Evolutionary conservation across 2,329 filamentous ascomycete genomes (phyloP).

Genomic region (Dothidotthia symphoricarpi): DNA sequence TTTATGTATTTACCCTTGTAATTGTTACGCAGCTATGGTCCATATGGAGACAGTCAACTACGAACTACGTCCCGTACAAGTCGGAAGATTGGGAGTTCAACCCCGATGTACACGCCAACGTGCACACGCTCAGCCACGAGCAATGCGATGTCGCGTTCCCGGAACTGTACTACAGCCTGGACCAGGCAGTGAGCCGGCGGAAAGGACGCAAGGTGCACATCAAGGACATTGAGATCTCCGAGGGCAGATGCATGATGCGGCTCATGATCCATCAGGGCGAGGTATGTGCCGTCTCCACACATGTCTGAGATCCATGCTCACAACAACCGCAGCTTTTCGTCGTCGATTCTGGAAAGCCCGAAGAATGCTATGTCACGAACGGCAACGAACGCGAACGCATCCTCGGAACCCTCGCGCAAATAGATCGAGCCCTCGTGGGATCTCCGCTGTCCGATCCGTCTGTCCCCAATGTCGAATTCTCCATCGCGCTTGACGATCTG

Average conservation of each 20-base stretch:
- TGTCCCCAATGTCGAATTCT: constrained; percentile 35
- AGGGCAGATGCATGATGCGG: constrained; percentile 35
- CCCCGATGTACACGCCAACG: constrained; percentile 31
- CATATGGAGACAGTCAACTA: constrained; percentile 27
- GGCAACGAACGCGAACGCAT: constrained; percentile 39
- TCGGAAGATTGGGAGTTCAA: constrained; percentile 26
- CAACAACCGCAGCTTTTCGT: constrained; percentile 26
- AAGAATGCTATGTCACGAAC: constrained; percentile 34
- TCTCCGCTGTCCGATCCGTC: constrained; percentile 26
- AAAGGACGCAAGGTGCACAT: constrained; percentile 27
- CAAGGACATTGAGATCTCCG: constrained; percentile 29
- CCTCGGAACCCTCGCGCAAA: constrained; percentile 35
- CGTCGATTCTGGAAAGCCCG: constrained; percentile 31
- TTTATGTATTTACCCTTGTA: constrained; percentile 32
- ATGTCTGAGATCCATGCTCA: constrained; percentile 5
- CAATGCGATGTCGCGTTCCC: constrained; percentile 36
- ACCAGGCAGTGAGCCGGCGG: constrained; percentile 24
- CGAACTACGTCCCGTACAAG: constrained; percentile 14
- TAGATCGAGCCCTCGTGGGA: constrained; percentile 32
- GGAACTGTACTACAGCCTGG: constrained; percentile 32
- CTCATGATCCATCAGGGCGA: constrained; percentile 33
- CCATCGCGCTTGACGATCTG: constrained; percentile 34
- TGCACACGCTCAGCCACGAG: constrained; percentile 34
- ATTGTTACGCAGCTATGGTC: constrained; percentile 31
- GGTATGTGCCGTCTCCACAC: constrained; percentile 14